Conservation (phyloP, 2,329 filamentous ascomycete genomes). For the Fusarium buxicola region DNA sequence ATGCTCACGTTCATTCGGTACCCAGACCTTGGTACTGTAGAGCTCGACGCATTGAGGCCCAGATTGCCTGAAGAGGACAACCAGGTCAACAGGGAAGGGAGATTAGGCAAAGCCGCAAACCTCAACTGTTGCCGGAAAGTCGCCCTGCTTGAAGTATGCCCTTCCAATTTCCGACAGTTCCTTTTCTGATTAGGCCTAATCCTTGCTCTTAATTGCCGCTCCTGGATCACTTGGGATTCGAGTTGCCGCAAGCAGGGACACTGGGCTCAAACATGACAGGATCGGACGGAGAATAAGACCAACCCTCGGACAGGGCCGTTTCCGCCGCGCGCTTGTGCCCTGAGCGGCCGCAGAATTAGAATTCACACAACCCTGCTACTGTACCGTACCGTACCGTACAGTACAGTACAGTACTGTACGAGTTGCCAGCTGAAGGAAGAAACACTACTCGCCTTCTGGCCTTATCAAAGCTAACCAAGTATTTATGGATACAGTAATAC, state of each 20-base stretch:
- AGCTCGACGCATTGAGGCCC: neutral
- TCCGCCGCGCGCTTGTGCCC: slow-evolving; percentile 5
- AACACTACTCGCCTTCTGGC: too few relatives aligned
- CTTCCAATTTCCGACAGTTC: slow-evolving; percentile 31
- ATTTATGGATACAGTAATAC: slow-evolving; percentile 7
- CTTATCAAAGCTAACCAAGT: slow-evolving; percentile 13
- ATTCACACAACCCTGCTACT: neutral
- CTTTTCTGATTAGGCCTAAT: slow-evolving; percentile 15
- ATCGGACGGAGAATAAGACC: slow-evolving; percentile 4
- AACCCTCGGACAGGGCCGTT: slow-evolving; percentile 14
- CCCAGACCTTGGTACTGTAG: neutral
- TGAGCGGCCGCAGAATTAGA: neutral
- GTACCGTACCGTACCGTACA: too few relatives aligned
- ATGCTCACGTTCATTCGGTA: neutral
- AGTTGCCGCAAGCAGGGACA: slow-evolving; percentile 12
- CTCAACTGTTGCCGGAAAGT: neutral
- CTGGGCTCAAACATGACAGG: slow-evolving; percentile 20
- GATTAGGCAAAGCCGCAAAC: neutral
- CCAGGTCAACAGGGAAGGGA: neutral
- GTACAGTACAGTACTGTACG: too few relatives aligned
- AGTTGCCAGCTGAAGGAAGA: slow-evolving; percentile 34
- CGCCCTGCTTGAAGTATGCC: slow-evolving; percentile 8
- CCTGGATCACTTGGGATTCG: slow-evolving; percentile 31
- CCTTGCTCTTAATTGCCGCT: slow-evolving; percentile 22
- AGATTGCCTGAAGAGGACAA: too few relatives aligned